These are phyloP conservation scores for Talaromyces amestolkiae DNA, from an alignment of 2,329 filamentous ascomycete genomes.

Conservation along the genomic window DNA sequence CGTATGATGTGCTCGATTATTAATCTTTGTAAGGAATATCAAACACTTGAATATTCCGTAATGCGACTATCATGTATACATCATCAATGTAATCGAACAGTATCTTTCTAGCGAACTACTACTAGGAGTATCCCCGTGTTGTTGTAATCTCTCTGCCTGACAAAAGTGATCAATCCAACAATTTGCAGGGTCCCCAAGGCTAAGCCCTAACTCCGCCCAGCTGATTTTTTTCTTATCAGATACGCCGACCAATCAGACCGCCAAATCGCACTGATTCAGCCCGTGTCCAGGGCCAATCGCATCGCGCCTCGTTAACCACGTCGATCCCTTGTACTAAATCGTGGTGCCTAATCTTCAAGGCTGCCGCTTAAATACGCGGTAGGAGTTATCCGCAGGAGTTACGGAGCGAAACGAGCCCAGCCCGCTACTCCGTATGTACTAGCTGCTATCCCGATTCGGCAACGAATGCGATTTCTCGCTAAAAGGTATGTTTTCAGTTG, in stretches of 20 bases:
- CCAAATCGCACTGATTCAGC: background rate
- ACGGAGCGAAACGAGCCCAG: background rate
- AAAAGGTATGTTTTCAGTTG: too few species aligned
- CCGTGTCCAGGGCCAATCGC: background rate
- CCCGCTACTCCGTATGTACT: background rate
- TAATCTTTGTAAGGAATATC: background rate
- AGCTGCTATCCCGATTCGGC: conserved; percentile 1
- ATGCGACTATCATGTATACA: background rate
- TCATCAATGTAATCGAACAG: background rate
- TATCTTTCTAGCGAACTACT: background rate
- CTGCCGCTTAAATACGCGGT: background rate
- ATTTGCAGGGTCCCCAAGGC: too few species aligned
- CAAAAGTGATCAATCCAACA: too few species aligned
- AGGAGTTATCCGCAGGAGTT: too few species aligned
- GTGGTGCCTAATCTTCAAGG: conserved; percentile 3
- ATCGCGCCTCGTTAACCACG: background rate
- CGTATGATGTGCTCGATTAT: background rate
- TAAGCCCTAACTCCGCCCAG: background rate
- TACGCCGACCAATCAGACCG: background rate
- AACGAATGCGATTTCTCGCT: background rate
- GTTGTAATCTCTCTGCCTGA: too few species aligned
- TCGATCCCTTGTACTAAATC: background rate
- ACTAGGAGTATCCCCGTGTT: too few species aligned
- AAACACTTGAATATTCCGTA: background rate
- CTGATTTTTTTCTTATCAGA: background rate